Evolutionary conservation across 306 rosid species (phyloP).

Genomic region (Arachis hypogaea): DNA sequence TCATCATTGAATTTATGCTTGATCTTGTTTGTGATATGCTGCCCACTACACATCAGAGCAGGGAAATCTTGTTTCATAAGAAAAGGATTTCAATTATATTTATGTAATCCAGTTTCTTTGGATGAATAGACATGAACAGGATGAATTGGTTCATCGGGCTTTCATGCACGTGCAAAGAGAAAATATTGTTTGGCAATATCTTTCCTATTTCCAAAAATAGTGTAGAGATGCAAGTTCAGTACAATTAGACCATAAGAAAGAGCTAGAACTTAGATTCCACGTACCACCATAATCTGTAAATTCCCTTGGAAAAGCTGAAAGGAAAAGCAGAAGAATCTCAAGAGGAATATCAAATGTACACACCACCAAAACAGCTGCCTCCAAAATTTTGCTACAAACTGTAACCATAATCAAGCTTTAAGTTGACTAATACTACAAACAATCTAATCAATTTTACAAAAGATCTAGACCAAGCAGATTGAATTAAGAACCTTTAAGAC

Average conservation of each 20-base stretch:
- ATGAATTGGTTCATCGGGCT: slow-evolving; percentile 2
- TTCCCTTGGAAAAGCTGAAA: slow-evolving; percentile 85
- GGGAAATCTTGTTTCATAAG: not conserved
- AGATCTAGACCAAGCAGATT: slow-evolving; percentile 47
- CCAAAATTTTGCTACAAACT: slow-evolving; percentile 83
- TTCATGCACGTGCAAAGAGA: slow-evolving; percentile 6
- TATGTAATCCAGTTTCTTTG: slow-evolving; percentile 17
- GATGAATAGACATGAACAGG: slow-evolving; percentile 4
- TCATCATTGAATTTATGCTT: slow-evolving; percentile 15
- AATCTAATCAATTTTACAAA: slow-evolving; percentile 34
- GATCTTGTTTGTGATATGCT: slow-evolving; percentile 7
- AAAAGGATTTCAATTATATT: slow-evolving; percentile 10
- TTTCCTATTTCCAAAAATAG: slow-evolving; percentile 13
- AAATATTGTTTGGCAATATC: slow-evolving; percentile 15
- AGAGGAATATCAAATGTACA: slow-evolving; percentile 72
- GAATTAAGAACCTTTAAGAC: slow-evolving; percentile 70
- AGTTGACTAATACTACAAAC: slow-evolving; percentile 37
- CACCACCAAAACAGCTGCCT: slow-evolving; percentile 75
- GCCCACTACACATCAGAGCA: slow-evolving; percentile 3
- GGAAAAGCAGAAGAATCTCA: slow-evolving; percentile 70
- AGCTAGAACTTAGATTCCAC: slow-evolving; percentile 39
- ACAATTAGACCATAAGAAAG: slow-evolving; percentile 24
- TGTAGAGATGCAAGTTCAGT: slow-evolving; percentile 14
- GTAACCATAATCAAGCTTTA: slow-evolving; percentile 39
- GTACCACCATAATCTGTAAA: slow-evolving; percentile 79